Percentiles rank a stretch among this genome's conserved stretches.
These are phyloP conservation scores for Daedaleopsis sinensis DNA, from an alignment of 768 basidiomycete genomes.

Conservation along the genomic window DNA sequence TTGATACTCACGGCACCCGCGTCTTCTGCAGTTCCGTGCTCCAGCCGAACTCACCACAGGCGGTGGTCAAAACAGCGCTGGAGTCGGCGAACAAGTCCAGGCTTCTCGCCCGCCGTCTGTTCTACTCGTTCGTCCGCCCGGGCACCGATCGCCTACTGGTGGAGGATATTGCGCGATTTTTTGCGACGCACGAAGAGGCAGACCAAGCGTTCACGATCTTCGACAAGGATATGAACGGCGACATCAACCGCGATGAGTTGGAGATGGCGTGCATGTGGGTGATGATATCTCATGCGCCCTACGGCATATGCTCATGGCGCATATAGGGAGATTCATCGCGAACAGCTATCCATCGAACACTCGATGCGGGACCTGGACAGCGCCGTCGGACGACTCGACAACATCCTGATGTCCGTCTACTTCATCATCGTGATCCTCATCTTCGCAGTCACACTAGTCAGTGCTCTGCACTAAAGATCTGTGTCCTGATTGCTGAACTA, in stretches of 20 bases:
- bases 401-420: constrained; percentile 84
- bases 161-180: constrained; percentile 72
- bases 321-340: constrained; percentile 77
- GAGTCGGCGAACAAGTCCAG: constrained; percentile 81
- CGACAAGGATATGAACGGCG: constrained; percentile 74
- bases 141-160: constrained; percentile 61
- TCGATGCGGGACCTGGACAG: constrained; percentile 91
- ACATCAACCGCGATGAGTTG: constrained; percentile 69
- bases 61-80: constrained; percentile 78
- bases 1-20: background rate
- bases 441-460: constrained; percentile 77
- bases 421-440: constrained; percentile 74
- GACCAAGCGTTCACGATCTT: constrained; percentile 69
- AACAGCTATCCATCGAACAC: constrained; percentile 81
- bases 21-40: constrained; percentile 58
- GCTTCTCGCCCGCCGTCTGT: constrained; percentile 80
- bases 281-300: constrained; percentile 8
- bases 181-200: constrained; percentile 67
- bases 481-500: background rate
- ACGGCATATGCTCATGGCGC: background rate
- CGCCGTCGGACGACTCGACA: constrained; percentile 84
- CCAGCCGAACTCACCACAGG: constrained; percentile 85
- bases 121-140: constrained; percentile 77
- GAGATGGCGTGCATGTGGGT: constrained; percentile 74
- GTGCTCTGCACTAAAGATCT: constrained; percentile 23